Evolutionary conservation across 2,329 filamentous ascomycete species (phyloP).

Genomic region (Trichoderma atroviride): DNA sequence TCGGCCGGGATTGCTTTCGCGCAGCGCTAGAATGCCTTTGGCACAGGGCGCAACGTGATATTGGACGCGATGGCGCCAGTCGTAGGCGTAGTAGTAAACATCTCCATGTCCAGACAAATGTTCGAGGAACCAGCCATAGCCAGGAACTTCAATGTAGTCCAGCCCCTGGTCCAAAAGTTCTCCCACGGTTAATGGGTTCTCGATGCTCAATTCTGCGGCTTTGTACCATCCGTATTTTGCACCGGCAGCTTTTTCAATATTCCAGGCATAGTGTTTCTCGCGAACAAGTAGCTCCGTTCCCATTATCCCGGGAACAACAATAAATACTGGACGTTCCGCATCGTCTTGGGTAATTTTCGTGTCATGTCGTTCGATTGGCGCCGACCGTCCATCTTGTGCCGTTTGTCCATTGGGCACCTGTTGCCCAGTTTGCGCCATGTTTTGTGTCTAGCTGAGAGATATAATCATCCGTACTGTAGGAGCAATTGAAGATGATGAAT

Average conservation of each 20-base stretch:
- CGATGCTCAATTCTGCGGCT: background rate
- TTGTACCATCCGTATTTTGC: background rate
- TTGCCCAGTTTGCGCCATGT: background rate
- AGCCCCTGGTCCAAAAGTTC: background rate
- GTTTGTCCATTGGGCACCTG: background rate
- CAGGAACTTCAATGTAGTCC: background rate
- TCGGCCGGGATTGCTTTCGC: background rate
- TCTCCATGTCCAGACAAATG: background rate
- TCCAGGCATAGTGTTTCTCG: background rate
- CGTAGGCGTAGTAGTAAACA: background rate
- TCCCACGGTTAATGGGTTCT: background rate
- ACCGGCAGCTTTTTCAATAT: background rate
- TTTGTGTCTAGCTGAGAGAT: background rate
- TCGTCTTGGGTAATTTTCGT: background rate
- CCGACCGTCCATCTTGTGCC: background rate
- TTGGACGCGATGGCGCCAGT: background rate
- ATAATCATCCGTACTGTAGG: background rate
- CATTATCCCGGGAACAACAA: background rate
- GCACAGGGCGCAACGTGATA: background rate
- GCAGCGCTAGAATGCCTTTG: background rate
- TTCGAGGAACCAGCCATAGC: background rate
- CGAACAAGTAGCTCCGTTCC: background rate
- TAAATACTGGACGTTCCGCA: background rate
- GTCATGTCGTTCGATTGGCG: background rate
- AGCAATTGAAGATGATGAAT: background rate